These are phyloP conservation scores for Fusarium gaditjirri DNA, from an alignment of 2,329 filamentous ascomycete genomes.

Conservation along the genomic window DNA sequence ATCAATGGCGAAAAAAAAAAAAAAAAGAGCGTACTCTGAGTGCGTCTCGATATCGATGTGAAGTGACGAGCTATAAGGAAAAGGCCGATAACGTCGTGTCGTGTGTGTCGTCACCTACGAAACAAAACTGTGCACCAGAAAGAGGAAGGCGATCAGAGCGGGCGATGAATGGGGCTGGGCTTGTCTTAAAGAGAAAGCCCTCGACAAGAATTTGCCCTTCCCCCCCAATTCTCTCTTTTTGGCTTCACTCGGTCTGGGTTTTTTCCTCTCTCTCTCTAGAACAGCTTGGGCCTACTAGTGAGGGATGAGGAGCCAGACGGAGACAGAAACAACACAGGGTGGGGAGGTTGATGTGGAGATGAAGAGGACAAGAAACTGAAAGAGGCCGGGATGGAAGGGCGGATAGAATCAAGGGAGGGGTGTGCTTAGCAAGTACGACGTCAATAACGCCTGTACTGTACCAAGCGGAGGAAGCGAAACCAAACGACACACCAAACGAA, in stretches of 20 bases:
- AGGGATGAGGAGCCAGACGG: constrained; percentile 25
- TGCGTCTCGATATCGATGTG: neutral
- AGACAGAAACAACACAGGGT: constrained; percentile 29
- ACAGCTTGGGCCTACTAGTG: constrained; percentile 23
- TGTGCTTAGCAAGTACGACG: constrained; percentile 27
- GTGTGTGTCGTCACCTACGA: constrained; percentile 34
- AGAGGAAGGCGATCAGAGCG: constrained; percentile 29
- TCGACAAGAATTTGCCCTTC: constrained; percentile 12
- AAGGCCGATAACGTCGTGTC: neutral
- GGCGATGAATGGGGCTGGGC: constrained; percentile 19
- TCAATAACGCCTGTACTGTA: constrained; percentile 23
- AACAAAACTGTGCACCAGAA: constrained; percentile 27
- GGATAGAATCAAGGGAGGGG: neutral
- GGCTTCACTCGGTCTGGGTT: neutral
- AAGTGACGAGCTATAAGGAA: neutral
- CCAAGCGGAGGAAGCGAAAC: constrained; percentile 35
- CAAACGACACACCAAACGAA: constrained; percentile 17
- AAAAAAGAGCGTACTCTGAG: neutral
- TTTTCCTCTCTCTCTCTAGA: neutral
- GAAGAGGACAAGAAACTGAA: constrained; percentile 23
- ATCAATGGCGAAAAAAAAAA: constrained; percentile 6
- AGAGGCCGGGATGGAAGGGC: constrained; percentile 21
- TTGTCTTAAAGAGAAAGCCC: constrained; percentile 37
- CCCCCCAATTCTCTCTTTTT: neutral
- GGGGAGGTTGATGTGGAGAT: constrained; percentile 38